Base-by-base conservation (phyloP, 2,329 filamentous ascomycete species). In the Aspergillus nomiae region DNA sequence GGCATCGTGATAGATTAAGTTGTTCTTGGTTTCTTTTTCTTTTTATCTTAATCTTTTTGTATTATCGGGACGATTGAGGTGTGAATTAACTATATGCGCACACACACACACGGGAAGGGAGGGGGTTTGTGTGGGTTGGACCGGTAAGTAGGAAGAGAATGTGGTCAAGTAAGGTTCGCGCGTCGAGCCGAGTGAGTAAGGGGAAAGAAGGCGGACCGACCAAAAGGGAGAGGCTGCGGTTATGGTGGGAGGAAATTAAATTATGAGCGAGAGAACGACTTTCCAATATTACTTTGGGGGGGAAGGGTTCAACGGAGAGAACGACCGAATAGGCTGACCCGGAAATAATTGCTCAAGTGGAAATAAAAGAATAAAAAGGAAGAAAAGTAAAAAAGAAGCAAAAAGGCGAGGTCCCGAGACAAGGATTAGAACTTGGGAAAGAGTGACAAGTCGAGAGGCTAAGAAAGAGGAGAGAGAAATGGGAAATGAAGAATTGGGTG, bases 1-100 rank as follows among this genome's bases (percentile, higher is more conserved):
- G 86, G 84, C 85, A 88, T 89, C 69, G 71, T 78, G 74, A 54
- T 45, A 12, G 10, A 1, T 34, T 51, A 30, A 51, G 9, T 28
- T 30, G 9, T 19, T 19, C 7, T 30, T 30, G 19, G 1, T 50
- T 28, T 9, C 7, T 48, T 48, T 28, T 48, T 48, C 24, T 28
- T 28, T 48, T 48, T 48, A 3, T 50, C 21, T 50, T n/a, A 16
- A 46, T 21, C 11, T 24, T 48, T 24, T 26, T 19, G 10, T 10
- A 14, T 3, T 50, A 30, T 28, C 48, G 28, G 48, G n/a, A 51
- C 38, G 51, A 38, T 59, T 34, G 56, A 46, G 26, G 30, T 58
- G 45, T 19, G 43, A 59, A 48, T 64, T 59, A 43, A 46, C 81
- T 78, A 65, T 38, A 78, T 87, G 63, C 61, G 61, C 61, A 28